Percentiles rank a stretch among this genome's conserved stretches.
phyloP scores from a whole-genome alignment of 495 filamentous ascomycete genomes.

The Patellaria atrata region DNA sequence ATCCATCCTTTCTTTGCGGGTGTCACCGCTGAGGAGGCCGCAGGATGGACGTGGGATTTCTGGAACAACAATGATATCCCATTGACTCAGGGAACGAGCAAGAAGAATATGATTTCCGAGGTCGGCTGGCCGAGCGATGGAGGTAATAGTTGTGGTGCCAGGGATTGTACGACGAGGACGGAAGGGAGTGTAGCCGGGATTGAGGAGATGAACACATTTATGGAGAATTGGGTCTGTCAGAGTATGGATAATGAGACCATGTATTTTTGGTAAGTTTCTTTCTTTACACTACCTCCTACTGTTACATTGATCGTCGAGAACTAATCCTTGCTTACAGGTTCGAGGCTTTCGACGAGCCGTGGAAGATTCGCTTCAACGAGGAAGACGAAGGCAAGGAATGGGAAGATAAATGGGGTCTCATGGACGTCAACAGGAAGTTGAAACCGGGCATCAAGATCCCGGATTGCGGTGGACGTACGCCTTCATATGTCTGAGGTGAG shows the following conservation, averaged over 20 bases:
- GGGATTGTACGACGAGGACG: conserved; percentile 37
- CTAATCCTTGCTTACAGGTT: conserved; percentile 41
- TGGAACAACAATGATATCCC: conserved; percentile 53
- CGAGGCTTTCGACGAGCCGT: conserved; percentile 88
- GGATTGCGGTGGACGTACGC: conserved; percentile 66
- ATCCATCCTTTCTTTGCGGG: conserved; percentile 96
- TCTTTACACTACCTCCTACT: neutral
- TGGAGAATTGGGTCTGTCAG: conserved; percentile 75
- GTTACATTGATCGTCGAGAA: neutral
- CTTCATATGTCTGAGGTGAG: conserved; percentile 23
- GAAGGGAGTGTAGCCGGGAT: conserved; percentile 63
- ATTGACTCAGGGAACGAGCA: conserved; percentile 37
- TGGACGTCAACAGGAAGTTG: conserved; percentile 74
- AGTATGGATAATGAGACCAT: conserved; percentile 65
- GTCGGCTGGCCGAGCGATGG: conserved; percentile 85
- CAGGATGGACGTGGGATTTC: conserved; percentile 73
- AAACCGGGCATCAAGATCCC: conserved; percentile 80
- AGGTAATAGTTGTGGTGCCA: conserved; percentile 58
- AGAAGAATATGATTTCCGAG: conserved; percentile 63
- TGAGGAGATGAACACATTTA: conserved; percentile 69
- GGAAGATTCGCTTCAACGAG: conserved; percentile 66
- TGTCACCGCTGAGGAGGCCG: conserved; percentile 48
- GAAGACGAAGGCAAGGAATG: conserved; percentile 51
- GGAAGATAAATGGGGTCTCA: conserved; percentile 94
- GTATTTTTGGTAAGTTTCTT: conserved; percentile 67